Evolutionary conservation across 805 yeast genomes (phyloP), one percentile per base, ranked within the genome.

Genomic region (Cyberlindnera xylosilytica): DNA sequence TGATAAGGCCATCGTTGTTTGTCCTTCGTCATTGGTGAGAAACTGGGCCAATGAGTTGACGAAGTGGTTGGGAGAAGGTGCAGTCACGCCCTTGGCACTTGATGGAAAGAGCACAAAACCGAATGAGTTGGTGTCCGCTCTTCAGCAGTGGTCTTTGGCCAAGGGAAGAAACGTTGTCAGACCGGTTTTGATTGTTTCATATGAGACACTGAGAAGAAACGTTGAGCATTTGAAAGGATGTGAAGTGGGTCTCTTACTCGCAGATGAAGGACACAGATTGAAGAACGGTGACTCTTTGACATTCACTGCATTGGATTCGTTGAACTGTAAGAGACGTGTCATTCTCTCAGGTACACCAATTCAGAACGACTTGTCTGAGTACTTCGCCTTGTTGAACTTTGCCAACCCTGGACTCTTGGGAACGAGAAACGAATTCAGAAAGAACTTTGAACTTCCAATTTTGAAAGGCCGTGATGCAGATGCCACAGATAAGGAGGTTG

Each of bases 31-130:
- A 9, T 69, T 91, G 53, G 99, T 91, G 23, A 74, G 88, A 44
- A 91, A 91, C 57, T 91, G 99, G 99, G 98, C 98, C 1, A 91
- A 93, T 59, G 99, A 91, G 64, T 78, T 91, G 39, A 78, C 80
- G 30, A 91, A 91, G 63, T 91, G 99, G 99, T 70, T 91, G 17
- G 99, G 99, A 0, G 85, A 83, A 51, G 96, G 93, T n/a, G 79
- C 86, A 0, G 59, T 91, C 7, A 81, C 93, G 2, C 93, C 97
- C 0, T 68, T 93, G 41, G 96, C 97, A 0, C 81, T 87, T 12
- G 98, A 93, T 60, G 99, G 99, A 10, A 90, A 89, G 58, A 72
- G 81, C 29, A 83, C 86, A 8, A 86, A 87, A 50, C 70, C 83
- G 4, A 64, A 75, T 1, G 90, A 86, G 16, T 76, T 91, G 11